Evolutionary conservation across 768 basidiomycete species (phyloP).

Genomic region (Rhodotorula taiwanensis): DNA sequence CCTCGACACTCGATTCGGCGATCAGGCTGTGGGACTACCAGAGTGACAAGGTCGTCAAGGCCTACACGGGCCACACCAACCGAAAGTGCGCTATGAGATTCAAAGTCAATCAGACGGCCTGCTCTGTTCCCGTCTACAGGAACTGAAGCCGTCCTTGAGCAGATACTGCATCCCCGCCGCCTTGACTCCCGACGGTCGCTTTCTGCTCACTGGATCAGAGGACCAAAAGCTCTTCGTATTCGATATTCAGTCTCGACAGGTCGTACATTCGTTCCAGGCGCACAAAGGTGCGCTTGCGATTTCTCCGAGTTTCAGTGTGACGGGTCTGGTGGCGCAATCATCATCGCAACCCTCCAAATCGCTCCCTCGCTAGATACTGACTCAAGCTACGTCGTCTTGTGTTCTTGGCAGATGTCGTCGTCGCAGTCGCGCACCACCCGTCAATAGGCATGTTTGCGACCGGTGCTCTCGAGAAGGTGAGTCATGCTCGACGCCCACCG

Average conservation of each 20-base stretch:
- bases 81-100: no score
- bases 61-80: constrained; percentile 78
- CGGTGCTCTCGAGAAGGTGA: constrained; percentile 27
- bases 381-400: no score
- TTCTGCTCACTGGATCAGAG: constrained; percentile 76
- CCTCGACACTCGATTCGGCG: constrained; percentile 87
- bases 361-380: neutral
- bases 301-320: no score
- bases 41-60: constrained; percentile 82
- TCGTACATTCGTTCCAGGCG: constrained; percentile 59
- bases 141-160: neutral
- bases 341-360: neutral
- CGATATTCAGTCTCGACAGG: constrained; percentile 74
- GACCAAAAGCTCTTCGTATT: constrained; percentile 81
- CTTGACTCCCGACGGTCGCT: constrained; percentile 48
- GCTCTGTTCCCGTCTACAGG: no score
- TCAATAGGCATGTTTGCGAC: constrained; percentile 17
- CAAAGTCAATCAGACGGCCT: no score
- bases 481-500: no score
- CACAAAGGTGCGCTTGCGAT: constrained; percentile 58
- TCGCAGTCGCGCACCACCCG: constrained; percentile 24
- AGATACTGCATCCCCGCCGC: constrained; percentile 36
- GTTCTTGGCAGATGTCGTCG: constrained; percentile 33
- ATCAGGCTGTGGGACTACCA: constrained; percentile 93
- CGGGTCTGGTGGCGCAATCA: no score